These are phyloP conservation scores for Amaranthus tricolor DNA, from an alignment of 179 eudicot species.

Conservation along the genomic window DNA sequence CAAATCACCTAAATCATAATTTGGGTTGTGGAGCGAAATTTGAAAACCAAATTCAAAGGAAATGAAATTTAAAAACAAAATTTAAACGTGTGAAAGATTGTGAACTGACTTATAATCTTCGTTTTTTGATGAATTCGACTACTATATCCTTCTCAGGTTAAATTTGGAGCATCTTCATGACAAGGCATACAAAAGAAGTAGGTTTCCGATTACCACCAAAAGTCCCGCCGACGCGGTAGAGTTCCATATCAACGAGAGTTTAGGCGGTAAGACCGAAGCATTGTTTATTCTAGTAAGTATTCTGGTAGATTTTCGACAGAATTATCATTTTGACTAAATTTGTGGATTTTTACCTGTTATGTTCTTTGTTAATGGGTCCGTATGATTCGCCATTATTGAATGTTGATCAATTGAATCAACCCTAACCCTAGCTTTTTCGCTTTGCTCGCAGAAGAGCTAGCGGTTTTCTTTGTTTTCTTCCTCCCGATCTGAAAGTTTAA, in stretches of 20 bases:
- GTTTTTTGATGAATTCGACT: conserved; percentile 88
- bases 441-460: conserved; percentile 2
- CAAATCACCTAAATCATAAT: not conserved
- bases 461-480: not conserved
- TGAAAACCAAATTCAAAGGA: not conserved
- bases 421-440: conserved; percentile 20
- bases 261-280: conserved; percentile 97
- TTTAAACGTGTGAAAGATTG: not conserved
- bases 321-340: conserved; percentile 84
- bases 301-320: conserved; percentile 71
- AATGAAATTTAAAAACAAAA: not conserved
- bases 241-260: conserved; percentile 85
- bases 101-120: conserved; percentile 49
- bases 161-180: conserved; percentile 92
- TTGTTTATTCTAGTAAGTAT: conserved; percentile 91
- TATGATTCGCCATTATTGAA: conserved; percentile 85
- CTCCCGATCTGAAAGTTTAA: not conserved
- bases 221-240: conserved; percentile 90
- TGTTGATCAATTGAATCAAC: conserved; percentile 16
- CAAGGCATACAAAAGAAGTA: conserved; percentile 66
- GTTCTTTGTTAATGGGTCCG: conserved; percentile 84
- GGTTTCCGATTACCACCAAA: conserved; percentile 78
- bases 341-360: conserved; percentile 92
- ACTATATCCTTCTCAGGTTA: conserved; percentile 96
- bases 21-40: not conserved